A percentile compares a stretch with the other conserved stretches of the same genome.
These are phyloP conservation scores for Protomyces gravidus DNA, from an alignment of 1,139 yeast genomes.

Conservation along the genomic window DNA sequence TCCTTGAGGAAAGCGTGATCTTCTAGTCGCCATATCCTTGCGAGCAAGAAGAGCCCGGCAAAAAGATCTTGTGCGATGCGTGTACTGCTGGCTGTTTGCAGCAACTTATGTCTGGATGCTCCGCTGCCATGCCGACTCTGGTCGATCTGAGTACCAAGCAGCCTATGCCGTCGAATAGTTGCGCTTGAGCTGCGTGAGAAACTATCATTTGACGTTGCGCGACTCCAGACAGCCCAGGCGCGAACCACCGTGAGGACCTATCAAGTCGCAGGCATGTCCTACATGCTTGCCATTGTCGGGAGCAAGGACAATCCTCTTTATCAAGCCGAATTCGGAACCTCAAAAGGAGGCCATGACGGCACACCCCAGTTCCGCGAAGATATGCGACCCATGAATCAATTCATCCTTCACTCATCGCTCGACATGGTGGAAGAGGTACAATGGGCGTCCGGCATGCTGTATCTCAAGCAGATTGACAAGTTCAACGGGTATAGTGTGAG, in stretches of 20 bases:
- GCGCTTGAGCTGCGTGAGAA: too few species aligned
- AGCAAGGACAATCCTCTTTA: slow-evolving; percentile 81
- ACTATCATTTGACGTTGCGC: too few species aligned
- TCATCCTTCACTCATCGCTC: slow-evolving; percentile 78
- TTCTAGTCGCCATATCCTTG: too few species aligned
- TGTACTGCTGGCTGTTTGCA: too few species aligned
- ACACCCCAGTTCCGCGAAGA: slow-evolving; percentile 40
- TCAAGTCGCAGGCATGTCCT: slow-evolving; percentile 57
- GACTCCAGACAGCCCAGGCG: too few species aligned
- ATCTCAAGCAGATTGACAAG: slow-evolving; percentile 74
- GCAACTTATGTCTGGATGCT: too few species aligned
- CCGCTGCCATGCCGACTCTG: too few species aligned
- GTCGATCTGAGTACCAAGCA: too few species aligned
- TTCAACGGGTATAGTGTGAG: slow-evolving; percentile 77
- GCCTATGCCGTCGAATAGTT: too few species aligned
- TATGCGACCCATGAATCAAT: slow-evolving; percentile 54
- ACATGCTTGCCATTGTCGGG: slow-evolving; percentile 84
- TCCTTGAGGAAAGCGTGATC: slow-evolving; percentile 49
- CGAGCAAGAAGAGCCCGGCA: too few species aligned
- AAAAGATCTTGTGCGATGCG: too few species aligned
- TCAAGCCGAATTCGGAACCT: slow-evolving; percentile 80
- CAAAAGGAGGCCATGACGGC: slow-evolving; percentile 61
- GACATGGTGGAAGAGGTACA: slow-evolving; percentile 87
- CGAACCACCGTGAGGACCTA: too few species aligned
- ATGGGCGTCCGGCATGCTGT: slow-evolving; percentile 51